Percentiles rank a stretch among this genome's conserved stretches.
Conservation (phyloP, 257 asterid species). For the Phtheirospermum japonicum region DNA sequence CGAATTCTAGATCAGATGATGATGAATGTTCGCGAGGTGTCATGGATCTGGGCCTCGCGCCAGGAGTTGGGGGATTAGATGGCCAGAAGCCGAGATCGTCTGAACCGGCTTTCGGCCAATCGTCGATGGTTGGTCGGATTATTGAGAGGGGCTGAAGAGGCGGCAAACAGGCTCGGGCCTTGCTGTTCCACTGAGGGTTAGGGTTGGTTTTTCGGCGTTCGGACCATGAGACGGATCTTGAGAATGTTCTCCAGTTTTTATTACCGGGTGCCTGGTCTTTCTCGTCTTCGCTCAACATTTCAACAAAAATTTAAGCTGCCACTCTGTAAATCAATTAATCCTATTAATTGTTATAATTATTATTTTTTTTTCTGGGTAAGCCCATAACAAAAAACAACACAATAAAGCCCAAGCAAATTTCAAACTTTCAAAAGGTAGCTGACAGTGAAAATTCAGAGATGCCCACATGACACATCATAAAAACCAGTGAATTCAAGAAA, state of each 20-base stretch:
- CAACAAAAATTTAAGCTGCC: conserved; percentile 35
- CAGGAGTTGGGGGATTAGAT: conserved; percentile 63
- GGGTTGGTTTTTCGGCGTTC: conserved; percentile 54
- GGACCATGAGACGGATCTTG: conserved; percentile 78
- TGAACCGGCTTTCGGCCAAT: conserved; percentile 90
- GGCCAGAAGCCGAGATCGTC: conserved; percentile 95
- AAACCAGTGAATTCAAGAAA: too few species aligned
- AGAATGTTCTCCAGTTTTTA: conserved; percentile 47
- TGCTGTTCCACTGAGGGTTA: conserved; percentile 81
- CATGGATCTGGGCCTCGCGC: conserved; percentile 50
- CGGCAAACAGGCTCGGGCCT: conserved; percentile 84
- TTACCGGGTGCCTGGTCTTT: conserved; percentile 44
- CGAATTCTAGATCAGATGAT: conserved; percentile 46
- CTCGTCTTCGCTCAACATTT: conserved; percentile 60
- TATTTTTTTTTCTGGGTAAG: conserved; percentile 20
- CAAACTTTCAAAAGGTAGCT: too few species aligned
- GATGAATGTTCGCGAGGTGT: conserved; percentile 48
- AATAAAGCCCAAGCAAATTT: too few species aligned
- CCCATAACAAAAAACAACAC: conserved; percentile 21
- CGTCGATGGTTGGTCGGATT: conserved; percentile 54
- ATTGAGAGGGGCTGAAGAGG: conserved; percentile 94
- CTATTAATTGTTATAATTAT: conserved; percentile 32
- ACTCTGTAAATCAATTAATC: conserved; percentile 44
- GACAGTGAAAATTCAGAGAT: neutral
- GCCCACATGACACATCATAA: too few species aligned